These are phyloP conservation scores for Chromosphaera perkinsii DNA, from an alignment of 208 protist genomes.

Conservation along the genomic window DNA sequence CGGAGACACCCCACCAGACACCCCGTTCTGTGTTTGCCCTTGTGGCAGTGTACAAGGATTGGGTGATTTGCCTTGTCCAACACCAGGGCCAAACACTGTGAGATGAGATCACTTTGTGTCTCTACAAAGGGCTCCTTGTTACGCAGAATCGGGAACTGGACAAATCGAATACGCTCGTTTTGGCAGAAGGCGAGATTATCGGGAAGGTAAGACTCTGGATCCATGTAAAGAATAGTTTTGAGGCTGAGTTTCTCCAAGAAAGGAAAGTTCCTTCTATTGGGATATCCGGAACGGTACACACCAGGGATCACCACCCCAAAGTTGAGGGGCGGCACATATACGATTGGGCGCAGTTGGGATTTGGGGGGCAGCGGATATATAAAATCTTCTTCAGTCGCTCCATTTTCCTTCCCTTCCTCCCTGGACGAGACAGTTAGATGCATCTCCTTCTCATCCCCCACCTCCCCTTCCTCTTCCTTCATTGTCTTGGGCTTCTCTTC, in stretches of 20 bases:
- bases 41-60: constrained; percentile 93
- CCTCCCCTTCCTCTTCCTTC: no score
- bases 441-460: no score
- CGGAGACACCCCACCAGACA: constrained; percentile 79
- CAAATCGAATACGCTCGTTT: constrained; percentile 52
- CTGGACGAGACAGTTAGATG: no score
- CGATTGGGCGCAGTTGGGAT: no score
- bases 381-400: no score
- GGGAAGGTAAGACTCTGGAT: constrained; percentile 22
- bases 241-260: constrained; percentile 86
- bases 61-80: constrained; percentile 83
- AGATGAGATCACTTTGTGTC: constrained; percentile 56
- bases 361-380: no score
- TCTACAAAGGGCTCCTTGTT: constrained; percentile 87
- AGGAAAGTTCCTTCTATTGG: constrained; percentile 87
- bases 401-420: no score
- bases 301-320: constrained; percentile 89
- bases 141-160: constrained; percentile 85
- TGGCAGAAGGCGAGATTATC: constrained; percentile 84
- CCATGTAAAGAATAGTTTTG: constrained; percentile 70
- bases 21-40: constrained; percentile 84
- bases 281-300: constrained; percentile 90
- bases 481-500: no score
- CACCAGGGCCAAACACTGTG: constrained; percentile 11
- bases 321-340: constrained; percentile 77